phyloP scores from a whole-genome alignment of 2,329 filamentous ascomycete genomes.

The Leptographium lundbergii region DNA sequence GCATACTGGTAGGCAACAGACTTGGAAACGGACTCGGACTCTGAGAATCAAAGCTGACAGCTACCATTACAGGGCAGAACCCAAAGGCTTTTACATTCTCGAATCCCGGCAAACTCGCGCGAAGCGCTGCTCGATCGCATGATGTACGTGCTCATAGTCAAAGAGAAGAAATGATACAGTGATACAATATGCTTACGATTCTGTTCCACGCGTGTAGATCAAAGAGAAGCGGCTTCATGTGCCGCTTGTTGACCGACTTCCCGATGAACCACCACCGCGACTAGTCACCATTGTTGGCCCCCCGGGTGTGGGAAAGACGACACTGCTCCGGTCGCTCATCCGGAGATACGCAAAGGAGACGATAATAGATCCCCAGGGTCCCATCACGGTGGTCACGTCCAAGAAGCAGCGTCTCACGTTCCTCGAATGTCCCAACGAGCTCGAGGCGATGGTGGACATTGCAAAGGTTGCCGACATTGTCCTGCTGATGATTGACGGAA shows the following conservation, averaged over 20 bases:
- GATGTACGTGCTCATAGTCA: slow-evolving; percentile 37
- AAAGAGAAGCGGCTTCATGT: slow-evolving; percentile 96
- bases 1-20: slow-evolving; percentile 40
- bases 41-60: slow-evolving; percentile 11
- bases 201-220: slow-evolving; percentile 38
- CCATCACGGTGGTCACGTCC: slow-evolving; percentile 90
- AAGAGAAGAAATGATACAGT: not conserved
- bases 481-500: slow-evolving; percentile 94
- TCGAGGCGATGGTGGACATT: slow-evolving; percentile 93
- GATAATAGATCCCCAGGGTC: slow-evolving; percentile 76
- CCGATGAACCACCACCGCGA: slow-evolving; percentile 87
- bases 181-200: not conserved
- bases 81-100: slow-evolving; percentile 84
- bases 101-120: slow-evolving; percentile 67
- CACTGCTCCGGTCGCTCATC: slow-evolving; percentile 62
- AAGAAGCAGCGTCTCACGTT: slow-evolving; percentile 93
- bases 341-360: slow-evolving; percentile 93
- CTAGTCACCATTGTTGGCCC: slow-evolving; percentile 92
- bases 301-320: slow-evolving; percentile 31
- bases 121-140: slow-evolving; percentile 58
- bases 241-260: slow-evolving; percentile 86
- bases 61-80: slow-evolving; percentile 50
- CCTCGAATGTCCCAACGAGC: slow-evolving; percentile 90
- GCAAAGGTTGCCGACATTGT: slow-evolving; percentile 97
- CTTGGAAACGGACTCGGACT: no score